phyloP scores from a whole-genome alignment of 176 grass and related monocot species.

The Zizania latifolia region DNA sequence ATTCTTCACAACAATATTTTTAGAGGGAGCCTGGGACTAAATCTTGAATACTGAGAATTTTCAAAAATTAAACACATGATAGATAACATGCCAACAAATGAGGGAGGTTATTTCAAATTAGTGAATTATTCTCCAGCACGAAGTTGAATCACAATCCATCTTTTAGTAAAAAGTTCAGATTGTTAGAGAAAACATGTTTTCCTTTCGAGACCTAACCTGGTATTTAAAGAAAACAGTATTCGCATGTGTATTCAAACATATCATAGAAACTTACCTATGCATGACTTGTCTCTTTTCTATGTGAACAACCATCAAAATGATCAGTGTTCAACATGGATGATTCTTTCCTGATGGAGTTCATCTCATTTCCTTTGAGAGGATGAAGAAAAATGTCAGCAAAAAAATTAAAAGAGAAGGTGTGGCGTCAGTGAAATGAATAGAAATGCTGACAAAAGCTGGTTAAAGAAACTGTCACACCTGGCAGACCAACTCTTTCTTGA shows the following conservation, averaged over 20 bases:
- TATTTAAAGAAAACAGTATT: no score
- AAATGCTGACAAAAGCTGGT: conserved; percentile 16
- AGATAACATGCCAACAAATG: neutral
- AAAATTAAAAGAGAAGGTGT: neutral
- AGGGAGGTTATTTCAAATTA: neutral
- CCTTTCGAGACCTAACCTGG: no score
- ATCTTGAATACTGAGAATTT: neutral
- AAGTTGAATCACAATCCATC: conserved; percentile 4
- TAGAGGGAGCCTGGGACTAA: neutral
- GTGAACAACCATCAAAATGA: conserved; percentile 46
- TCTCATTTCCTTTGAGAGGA: conserved; percentile 43
- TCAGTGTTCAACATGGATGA: conserved; percentile 35
- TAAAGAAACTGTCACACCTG: no score
- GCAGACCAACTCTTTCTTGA: conserved; percentile 40
- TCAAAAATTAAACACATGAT: neutral
- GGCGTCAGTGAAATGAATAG: neutral
- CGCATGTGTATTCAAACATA: neutral
- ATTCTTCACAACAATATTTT: neutral
- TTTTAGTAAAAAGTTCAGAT: neutral
- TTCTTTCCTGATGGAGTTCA: conserved; percentile 45
- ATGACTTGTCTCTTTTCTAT: conserved; percentile 42
- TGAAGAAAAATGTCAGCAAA: conserved; percentile 13
- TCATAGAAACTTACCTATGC: conserved; percentile 30
- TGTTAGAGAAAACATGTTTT: neutral
- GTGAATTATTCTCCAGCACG: neutral